phyloP scores from a whole-genome alignment of 73 alveolate species.

The Paramecium sonneborni region DNA sequence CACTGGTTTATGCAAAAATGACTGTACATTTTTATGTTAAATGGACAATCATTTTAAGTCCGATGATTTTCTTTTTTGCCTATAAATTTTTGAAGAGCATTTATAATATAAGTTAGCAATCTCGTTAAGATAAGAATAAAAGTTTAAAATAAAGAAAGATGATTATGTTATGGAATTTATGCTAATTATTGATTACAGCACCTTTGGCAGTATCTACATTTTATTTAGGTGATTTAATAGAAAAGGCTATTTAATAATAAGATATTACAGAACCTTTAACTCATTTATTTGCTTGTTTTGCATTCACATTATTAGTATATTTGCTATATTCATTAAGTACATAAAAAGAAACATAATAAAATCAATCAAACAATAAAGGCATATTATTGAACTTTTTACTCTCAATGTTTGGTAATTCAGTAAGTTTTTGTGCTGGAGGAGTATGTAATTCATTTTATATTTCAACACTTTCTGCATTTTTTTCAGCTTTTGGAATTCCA shows the following conservation, averaged over 20 bases:
- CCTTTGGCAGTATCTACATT: constrained; percentile 30
- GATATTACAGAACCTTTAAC: neutral
- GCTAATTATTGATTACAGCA: neutral
- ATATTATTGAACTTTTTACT: constrained; percentile 31
- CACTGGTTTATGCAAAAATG: constrained; percentile 53
- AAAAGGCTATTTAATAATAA: neutral
- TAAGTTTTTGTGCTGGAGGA: constrained; percentile 84
- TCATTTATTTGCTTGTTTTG: neutral
- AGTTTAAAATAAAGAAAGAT: neutral
- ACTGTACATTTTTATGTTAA: constrained; percentile 45
- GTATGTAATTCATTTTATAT: constrained; percentile 80
- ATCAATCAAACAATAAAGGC: neutral
- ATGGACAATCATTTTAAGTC: constrained; percentile 58
- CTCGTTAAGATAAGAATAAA: neutral
- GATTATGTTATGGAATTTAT: neutral
- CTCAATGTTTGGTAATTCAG: constrained; percentile 69
- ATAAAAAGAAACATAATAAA: neutral
- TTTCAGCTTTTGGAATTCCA: constrained; percentile 84
- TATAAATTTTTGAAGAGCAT: constrained; percentile 37
- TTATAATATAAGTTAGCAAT: neutral
- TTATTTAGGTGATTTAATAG: neutral
- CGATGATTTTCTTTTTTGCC: constrained; percentile 41
- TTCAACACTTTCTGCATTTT: constrained; percentile 79
- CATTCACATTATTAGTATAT: neutral
- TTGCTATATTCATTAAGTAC: neutral